A percentile compares a stretch with the other conserved stretches of the same genome.
These are phyloP conservation scores for Epichloe glyceriae DNA, from an alignment of 2,329 filamentous ascomycete genomes.

Conservation along the genomic window DNA sequence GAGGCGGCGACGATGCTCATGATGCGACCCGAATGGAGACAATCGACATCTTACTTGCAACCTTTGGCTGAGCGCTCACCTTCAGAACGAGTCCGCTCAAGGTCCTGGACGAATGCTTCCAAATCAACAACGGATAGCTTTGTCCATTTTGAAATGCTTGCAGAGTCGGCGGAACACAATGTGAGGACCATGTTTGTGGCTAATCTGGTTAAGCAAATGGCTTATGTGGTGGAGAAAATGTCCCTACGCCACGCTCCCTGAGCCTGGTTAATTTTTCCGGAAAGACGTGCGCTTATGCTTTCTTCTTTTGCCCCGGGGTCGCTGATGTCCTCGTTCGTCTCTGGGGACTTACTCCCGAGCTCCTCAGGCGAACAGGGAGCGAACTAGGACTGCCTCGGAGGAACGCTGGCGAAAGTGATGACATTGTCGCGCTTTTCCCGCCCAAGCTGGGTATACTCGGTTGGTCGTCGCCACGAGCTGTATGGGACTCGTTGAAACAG, in stretches of 20 bases:
- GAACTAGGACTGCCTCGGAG: constrained; percentile 53
- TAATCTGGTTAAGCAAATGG: constrained; percentile 72
- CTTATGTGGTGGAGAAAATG: constrained; percentile 80
- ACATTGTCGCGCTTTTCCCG: constrained; percentile 59
- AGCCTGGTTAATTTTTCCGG: constrained; percentile 75
- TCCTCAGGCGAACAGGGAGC: constrained; percentile 57
- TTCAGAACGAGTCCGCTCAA: constrained; percentile 30
- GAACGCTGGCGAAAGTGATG: constrained; percentile 43
- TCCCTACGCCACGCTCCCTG: constrained; percentile 53
- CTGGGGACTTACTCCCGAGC: constrained; percentile 59
- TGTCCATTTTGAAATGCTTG: constrained; percentile 39
- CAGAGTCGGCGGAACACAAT: constrained; percentile 70
- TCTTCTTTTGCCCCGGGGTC: constrained; percentile 83
- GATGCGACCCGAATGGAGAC: constrained; percentile 79
- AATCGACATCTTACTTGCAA: constrained; percentile 54
- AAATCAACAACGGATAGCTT: constrained; percentile 52
- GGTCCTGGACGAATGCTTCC: constrained; percentile 36
- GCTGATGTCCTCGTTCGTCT: constrained; percentile 72
- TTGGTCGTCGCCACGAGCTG: constrained; percentile 38
- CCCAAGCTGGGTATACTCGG: constrained; percentile 43
- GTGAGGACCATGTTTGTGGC: constrained; percentile 75
- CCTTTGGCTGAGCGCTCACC: constrained; percentile 44
- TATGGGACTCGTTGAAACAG: constrained; percentile 48
- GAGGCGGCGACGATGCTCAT: constrained; percentile 72
- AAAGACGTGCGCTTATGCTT: constrained; percentile 83